Percentiles rank a stretch among this genome's conserved stretches.
phyloP scores from a whole-genome alignment of 129 eudicot species.

The Erigeron canadensis region DNA sequence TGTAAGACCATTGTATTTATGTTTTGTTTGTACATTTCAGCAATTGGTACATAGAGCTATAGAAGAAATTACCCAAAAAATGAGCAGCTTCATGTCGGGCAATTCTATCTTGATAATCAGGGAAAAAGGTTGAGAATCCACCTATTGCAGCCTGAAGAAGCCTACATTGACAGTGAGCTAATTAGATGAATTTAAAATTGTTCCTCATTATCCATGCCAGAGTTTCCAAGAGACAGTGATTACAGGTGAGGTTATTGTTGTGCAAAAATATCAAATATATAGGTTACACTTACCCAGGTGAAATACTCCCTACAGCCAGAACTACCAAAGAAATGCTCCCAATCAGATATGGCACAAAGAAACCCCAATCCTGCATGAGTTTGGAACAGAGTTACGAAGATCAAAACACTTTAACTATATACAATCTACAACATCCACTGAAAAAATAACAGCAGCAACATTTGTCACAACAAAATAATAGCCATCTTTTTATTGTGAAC shows the following conservation, averaged over 20 bases:
- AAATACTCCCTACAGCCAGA: slow-evolving; percentile 87
- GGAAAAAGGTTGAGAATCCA: slow-evolving; percentile 74
- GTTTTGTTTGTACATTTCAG: not conserved
- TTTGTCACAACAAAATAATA: not conserved
- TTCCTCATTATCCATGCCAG: slow-evolving; percentile 10
- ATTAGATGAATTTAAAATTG: slow-evolving; percentile 15
- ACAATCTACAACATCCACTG: not conserved
- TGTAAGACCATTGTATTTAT: not conserved
- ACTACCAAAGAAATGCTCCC: slow-evolving; percentile 96
- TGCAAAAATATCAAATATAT: too few species aligned
- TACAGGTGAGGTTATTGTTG: not conserved
- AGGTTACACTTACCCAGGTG: slow-evolving; percentile 72
- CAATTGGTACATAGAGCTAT: slow-evolving; percentile 9
- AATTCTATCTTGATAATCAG: slow-evolving; percentile 93
- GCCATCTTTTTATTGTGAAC: not conserved
- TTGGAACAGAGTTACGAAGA: slow-evolving; percentile 6
- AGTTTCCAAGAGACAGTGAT: slow-evolving; percentile 1
- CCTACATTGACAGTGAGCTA: slow-evolving; percentile 42
- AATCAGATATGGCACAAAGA: slow-evolving; percentile 89
- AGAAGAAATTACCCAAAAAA: slow-evolving; percentile 61
- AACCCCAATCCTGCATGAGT: slow-evolving; percentile 89
- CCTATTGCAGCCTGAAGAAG: slow-evolving; percentile 98
- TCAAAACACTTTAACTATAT: not conserved
- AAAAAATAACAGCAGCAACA: slow-evolving; percentile 14
- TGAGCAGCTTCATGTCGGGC: slow-evolving; percentile 99